Conservation (phyloP, 1,284 basidiomycete genomes). For the Neotropicomus parvogracilis region DNA sequence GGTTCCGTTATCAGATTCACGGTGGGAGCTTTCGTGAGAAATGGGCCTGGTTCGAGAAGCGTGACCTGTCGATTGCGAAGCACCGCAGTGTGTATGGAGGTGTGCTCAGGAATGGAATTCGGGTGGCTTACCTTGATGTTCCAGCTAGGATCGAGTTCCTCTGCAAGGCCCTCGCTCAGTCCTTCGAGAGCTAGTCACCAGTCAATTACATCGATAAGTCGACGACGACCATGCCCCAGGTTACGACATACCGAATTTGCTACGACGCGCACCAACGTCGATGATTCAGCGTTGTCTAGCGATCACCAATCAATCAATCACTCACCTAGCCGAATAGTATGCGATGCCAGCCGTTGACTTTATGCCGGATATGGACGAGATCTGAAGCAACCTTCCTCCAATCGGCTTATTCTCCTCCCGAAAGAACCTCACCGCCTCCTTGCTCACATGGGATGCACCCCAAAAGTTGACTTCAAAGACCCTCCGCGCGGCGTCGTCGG, state of each 20-base stretch:
- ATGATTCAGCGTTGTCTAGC: not conserved
- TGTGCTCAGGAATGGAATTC: too few species aligned
- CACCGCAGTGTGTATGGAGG: too few species aligned
- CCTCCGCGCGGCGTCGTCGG: conserved; percentile 23
- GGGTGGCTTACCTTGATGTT: conserved; percentile 20
- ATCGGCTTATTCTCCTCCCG: conserved; percentile 26
- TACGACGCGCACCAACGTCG: not conserved
- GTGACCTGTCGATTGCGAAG: conserved; percentile 15
- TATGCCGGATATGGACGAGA: conserved; percentile 21
- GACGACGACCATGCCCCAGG: not conserved
- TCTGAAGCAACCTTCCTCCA: conserved; percentile 25
- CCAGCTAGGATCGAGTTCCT: conserved; percentile 22
- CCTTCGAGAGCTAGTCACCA: conserved; percentile 21
- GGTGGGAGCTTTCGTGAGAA: conserved; percentile 14
- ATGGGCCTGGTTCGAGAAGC: conserved; percentile 22
- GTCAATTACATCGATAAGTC: not conserved
- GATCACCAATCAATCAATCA: too few species aligned
- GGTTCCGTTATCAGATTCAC: conserved; percentile 1
- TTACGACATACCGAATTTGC: conserved; percentile 21
- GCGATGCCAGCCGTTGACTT: not conserved
- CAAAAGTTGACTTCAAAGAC: conserved; percentile 38
- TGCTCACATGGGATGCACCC: conserved; percentile 32
- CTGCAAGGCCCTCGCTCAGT: conserved; percentile 16
- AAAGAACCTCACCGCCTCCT: conserved; percentile 24
- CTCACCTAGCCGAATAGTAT: conserved; percentile 25